phyloP scores from a whole-genome alignment of 371 early-diverging fungal species.

The Sporodiniella umbellata region DNA sequence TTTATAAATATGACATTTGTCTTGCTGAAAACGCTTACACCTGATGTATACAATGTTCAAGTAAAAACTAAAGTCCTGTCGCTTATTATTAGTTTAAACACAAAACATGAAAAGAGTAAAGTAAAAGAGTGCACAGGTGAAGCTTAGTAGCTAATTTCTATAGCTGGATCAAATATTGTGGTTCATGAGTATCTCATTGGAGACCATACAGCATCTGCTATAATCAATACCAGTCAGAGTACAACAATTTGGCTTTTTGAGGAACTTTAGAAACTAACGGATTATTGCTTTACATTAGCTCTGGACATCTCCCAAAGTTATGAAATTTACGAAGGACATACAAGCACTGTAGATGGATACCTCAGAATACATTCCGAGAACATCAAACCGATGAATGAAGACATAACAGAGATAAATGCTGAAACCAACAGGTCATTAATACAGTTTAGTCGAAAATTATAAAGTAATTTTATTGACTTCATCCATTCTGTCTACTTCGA shows the following conservation, averaged over 20 bases:
- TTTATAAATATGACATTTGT: background rate
- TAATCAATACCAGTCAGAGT: conserved; percentile 21
- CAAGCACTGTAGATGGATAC: conserved; percentile 20
- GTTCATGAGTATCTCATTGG: conserved; percentile 28
- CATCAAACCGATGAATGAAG: background rate
- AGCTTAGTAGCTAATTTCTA: background rate
- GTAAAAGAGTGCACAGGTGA: background rate
- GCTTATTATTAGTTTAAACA: conserved; percentile 11
- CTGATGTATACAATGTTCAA: conserved; percentile 26
- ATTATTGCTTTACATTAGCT: background rate
- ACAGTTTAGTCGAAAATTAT: conserved; percentile 10
- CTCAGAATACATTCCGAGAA: conserved; percentile 15
- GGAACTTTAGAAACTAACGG: background rate
- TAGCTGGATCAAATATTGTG: conserved; percentile 3
- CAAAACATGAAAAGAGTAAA: conserved; percentile 7
- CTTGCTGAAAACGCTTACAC: conserved; percentile 4
- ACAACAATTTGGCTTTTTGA: background rate
- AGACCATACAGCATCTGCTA: conserved; percentile 24
- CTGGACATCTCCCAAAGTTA: conserved; percentile 4
- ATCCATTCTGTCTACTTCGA: conserved; percentile 25
- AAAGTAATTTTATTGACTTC: conserved; percentile 33
- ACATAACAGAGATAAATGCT: background rate
- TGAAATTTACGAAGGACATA: conserved; percentile 17
- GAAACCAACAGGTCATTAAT: conserved; percentile 18
- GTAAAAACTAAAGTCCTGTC: conserved; percentile 15